Conservation (phyloP, 1,139 yeast genomes). For the Nematodospora anomalae region DNA sequence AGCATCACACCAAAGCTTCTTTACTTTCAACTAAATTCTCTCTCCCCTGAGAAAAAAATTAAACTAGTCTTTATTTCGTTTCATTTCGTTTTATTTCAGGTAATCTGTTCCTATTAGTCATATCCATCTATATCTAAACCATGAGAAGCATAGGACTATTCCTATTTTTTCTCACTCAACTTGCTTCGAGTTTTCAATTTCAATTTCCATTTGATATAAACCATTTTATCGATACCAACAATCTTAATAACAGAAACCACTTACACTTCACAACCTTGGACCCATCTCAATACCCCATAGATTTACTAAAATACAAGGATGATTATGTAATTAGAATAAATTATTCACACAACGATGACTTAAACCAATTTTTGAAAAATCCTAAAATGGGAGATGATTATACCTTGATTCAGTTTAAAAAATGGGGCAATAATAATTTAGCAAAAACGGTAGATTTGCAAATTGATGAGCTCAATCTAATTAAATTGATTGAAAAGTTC, state of each 20-base stretch:
- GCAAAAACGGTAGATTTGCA: slow-evolving; percentile 36
- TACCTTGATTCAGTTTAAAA: slow-evolving; percentile 16
- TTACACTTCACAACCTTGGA: slow-evolving; percentile 20
- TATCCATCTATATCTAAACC: not conserved
- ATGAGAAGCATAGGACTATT: not conserved
- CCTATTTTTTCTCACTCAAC: slow-evolving; percentile 1
- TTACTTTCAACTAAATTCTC: too few relatives aligned
- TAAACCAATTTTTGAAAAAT: slow-evolving; percentile 21
- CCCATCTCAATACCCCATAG: slow-evolving; percentile 40
- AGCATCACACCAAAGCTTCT: too few relatives aligned
- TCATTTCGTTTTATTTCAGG: too few relatives aligned
- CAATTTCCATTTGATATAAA: slow-evolving; percentile 15
- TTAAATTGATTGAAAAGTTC: slow-evolving; percentile 22
- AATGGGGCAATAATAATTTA: slow-evolving; percentile 35
- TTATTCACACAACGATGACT: slow-evolving; percentile 18
- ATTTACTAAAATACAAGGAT: slow-evolving; percentile 48
- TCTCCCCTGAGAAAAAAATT: too few relatives aligned
- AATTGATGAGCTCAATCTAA: slow-evolving; percentile 24
- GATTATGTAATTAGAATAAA: slow-evolving; percentile 52
- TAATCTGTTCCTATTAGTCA: too few relatives aligned
- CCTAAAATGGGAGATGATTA: not conserved
- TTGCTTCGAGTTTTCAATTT: slow-evolving; percentile 2
- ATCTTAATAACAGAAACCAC: slow-evolving; percentile 3
- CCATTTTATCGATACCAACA: slow-evolving; percentile 6
- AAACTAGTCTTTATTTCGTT: too few relatives aligned